Evolutionary conservation across 176 grass and related monocot genomes (phyloP).

Genomic region (Triticum urartu): DNA sequence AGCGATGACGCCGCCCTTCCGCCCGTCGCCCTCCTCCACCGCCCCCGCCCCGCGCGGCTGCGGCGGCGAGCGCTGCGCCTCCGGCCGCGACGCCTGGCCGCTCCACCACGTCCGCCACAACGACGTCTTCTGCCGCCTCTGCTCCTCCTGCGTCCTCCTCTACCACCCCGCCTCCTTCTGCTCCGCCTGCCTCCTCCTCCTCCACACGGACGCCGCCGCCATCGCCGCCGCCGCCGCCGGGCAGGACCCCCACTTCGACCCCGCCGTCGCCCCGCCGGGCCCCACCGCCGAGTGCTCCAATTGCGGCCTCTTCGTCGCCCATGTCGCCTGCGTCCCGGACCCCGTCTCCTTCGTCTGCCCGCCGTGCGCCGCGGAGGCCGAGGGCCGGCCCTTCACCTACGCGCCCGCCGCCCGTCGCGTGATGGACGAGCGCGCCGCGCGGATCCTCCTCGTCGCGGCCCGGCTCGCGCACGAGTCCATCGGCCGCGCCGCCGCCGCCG

Average conservation of each 20-base stretch:
- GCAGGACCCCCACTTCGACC: background rate
- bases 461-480: constrained; percentile 58
- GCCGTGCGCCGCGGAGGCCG: constrained; percentile 40
- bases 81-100: constrained; percentile 70
- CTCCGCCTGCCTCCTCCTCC: constrained; percentile 69
- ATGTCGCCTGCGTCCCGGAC: constrained; percentile 52
- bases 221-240: background rate
- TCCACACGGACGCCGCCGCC: background rate
- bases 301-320: constrained; percentile 60
- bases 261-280: constrained; percentile 17
- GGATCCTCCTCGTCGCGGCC: constrained; percentile 71
- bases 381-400: constrained; percentile 35
- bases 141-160: constrained; percentile 84
- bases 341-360: constrained; percentile 46
- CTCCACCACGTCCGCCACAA: constrained; percentile 88
- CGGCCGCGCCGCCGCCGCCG: constrained; percentile 40
- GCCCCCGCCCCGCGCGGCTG: constrained; percentile 41
- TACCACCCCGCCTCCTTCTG: constrained; percentile 74
- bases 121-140: constrained; percentile 73
- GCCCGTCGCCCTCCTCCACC: background rate
- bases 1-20: constrained; percentile 36
- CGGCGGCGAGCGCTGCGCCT: constrained; percentile 64
- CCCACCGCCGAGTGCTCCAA: constrained; percentile 56
- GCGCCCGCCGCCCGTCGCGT: background rate
- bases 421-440: constrained; percentile 38